These are phyloP conservation scores for Rhynchospora breviuscula DNA, from an alignment of 176 grass and related monocot species.

Conservation along the genomic window DNA sequence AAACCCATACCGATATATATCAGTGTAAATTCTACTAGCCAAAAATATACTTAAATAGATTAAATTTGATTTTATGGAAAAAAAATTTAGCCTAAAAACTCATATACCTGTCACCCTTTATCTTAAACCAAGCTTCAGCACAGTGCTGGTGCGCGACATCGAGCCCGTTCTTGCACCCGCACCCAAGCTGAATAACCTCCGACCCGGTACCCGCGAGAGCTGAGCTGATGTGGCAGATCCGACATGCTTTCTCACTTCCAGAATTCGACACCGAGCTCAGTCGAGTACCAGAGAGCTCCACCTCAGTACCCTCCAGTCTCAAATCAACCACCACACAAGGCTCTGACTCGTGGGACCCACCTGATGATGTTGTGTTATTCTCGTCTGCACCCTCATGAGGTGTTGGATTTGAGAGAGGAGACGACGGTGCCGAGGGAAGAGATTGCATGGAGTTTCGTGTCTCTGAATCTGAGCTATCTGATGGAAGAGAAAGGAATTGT, in stretches of 20 bases:
- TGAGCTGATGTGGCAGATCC: conserved; percentile 62
- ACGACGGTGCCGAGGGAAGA: not conserved
- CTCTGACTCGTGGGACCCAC: not conserved
- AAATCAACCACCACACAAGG: not conserved
- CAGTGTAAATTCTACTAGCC: not conserved
- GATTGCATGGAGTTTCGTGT: not conserved
- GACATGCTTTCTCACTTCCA: conserved; percentile 25
- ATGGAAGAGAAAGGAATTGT: not conserved
- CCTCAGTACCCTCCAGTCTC: not conserved
- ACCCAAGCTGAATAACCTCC: conserved; percentile 52
- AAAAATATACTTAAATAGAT: not conserved
- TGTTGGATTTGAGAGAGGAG: not conserved
- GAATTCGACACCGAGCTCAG: not conserved
- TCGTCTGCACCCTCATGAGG: not conserved
- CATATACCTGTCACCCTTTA: conserved; percentile 55
- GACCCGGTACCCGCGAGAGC: conserved; percentile 19
- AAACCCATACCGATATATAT: not conserved
- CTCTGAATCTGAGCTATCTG: not conserved
- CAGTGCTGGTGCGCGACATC: conserved; percentile 55
- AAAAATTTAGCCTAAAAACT: not conserved
- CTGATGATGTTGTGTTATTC: conserved; percentile 11
- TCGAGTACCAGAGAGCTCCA: not conserved
- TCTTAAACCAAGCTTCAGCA: conserved; percentile 72
- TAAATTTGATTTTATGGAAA: too few relatives aligned
- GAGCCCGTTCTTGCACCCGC: conserved; percentile 66